These are phyloP conservation scores for Coprinopsis cinerea DNA, from an alignment of 768 basidiomycete genomes.

Conservation along the genomic window DNA sequence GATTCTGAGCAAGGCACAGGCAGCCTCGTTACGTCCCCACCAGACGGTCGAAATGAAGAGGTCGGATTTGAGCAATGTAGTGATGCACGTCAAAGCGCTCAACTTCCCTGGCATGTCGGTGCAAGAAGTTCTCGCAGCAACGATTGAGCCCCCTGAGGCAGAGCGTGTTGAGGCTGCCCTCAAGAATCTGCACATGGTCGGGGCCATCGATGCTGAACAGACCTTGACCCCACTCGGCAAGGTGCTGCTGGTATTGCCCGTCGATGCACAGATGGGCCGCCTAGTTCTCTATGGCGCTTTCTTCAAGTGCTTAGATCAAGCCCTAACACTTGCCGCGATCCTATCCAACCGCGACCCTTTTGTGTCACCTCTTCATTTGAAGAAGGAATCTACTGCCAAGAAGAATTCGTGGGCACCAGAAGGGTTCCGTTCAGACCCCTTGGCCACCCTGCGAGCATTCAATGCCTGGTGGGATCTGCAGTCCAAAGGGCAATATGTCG, in stretches of 20 bases:
- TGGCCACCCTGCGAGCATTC: slow-evolving; percentile 76
- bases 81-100: slow-evolving; percentile 95
- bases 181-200: slow-evolving; percentile 74
- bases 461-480: slow-evolving; percentile 77
- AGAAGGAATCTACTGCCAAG: slow-evolving; percentile 59
- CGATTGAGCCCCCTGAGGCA: slow-evolving; percentile 84
- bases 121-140: slow-evolving; percentile 77
- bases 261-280: slow-evolving; percentile 87
- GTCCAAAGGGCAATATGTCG: slow-evolving; percentile 51
- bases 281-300: slow-evolving; percentile 86
- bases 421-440: slow-evolving; percentile 79
- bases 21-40: slow-evolving; percentile 60
- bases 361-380: slow-evolving; percentile 73
- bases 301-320: slow-evolving; percentile 87
- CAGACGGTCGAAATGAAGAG: slow-evolving; percentile 96
- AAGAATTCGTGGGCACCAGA: slow-evolving; percentile 76
- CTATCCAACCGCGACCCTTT: slow-evolving; percentile 89
- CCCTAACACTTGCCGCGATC: slow-evolving; percentile 87
- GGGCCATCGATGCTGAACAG: slow-evolving; percentile 72
- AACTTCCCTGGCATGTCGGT: slow-evolving; percentile 82
- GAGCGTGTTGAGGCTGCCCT: slow-evolving; percentile 77
- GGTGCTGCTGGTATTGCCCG: slow-evolving; percentile 82
- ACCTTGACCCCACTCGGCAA: slow-evolving; percentile 83
- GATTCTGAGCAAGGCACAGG: slow-evolving; percentile 60
- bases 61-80: slow-evolving; percentile 82